Percentiles rank a stretch among this genome's conserved stretches.
Evolutionary conservation across 2,329 filamentous ascomycete genomes (phyloP).

Genomic region (Colletotrichum acutatum): DNA sequence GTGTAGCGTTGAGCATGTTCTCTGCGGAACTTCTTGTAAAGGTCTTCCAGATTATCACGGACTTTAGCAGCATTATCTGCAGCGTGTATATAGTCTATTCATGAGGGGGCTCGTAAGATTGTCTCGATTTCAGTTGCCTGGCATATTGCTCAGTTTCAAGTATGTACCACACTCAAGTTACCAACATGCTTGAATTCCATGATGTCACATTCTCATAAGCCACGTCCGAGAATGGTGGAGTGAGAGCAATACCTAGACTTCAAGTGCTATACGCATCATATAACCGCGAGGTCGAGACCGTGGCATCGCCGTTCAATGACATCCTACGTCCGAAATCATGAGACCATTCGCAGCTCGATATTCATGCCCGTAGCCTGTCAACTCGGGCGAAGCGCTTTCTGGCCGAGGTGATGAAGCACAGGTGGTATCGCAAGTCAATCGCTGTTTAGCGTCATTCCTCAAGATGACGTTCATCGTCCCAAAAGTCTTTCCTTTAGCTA

Average conservation of each 20-base stretch:
- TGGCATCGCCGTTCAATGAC: background rate
- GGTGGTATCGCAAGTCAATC: background rate
- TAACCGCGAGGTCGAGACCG: background rate
- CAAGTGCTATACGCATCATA: background rate
- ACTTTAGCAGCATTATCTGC: conserved; percentile 68
- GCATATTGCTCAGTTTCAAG: background rate
- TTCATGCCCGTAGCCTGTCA: background rate
- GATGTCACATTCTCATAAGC: background rate
- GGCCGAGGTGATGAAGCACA: background rate
- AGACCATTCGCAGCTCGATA: background rate
- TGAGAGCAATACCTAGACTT: background rate
- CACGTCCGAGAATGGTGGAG: background rate
- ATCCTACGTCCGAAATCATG: background rate
- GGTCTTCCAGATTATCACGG: conserved; percentile 78
- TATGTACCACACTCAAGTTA: background rate
- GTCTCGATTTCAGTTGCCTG: background rate
- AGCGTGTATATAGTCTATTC: conserved; percentile 42
- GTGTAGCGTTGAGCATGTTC: conserved; percentile 72
- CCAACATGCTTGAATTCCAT: background rate
- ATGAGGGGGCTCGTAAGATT: background rate
- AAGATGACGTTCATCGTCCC: background rate
- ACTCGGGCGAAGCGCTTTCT: conserved; percentile 12
- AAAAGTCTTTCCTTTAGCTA: background rate
- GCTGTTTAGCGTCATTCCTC: background rate
- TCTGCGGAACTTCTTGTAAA: conserved; percentile 78